These are phyloP conservation scores for Tympanopsis confertula DNA, from an alignment of 2,329 filamentous ascomycete species.

Conservation along the genomic window DNA sequence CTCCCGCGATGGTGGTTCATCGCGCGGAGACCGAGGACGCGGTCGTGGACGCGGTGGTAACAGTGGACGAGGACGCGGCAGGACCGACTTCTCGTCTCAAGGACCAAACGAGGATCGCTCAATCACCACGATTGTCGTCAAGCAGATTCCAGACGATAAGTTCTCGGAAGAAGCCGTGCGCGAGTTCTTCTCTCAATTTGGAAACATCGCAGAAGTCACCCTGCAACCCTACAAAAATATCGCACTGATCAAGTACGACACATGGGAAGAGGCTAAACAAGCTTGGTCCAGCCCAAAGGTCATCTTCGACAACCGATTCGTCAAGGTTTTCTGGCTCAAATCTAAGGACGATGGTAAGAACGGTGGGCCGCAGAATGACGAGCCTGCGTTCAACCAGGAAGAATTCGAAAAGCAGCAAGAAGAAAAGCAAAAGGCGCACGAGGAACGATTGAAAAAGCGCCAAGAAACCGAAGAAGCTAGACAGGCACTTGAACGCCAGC, in stretches of 20 bases:
- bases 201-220: slow-evolving; percentile 38
- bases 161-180: slow-evolving; percentile 38
- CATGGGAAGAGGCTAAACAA: slow-evolving; percentile 33
- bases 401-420: slow-evolving; percentile 40
- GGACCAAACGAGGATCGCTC: slow-evolving; percentile 38
- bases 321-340: slow-evolving; percentile 53
- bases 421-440: slow-evolving; percentile 41
- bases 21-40: not conserved
- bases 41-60: not conserved
- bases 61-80: slow-evolving; percentile 24
- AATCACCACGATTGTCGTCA: slow-evolving; percentile 43
- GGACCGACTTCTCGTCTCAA: slow-evolving; percentile 38
- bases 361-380: slow-evolving; percentile 16
- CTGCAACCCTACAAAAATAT: slow-evolving; percentile 39
- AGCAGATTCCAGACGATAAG: slow-evolving; percentile 47
- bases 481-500: slow-evolving; percentile 38
- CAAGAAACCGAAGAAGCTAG: slow-evolving; percentile 37
- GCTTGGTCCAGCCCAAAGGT: slow-evolving; percentile 50
- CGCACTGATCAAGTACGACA: slow-evolving; percentile 40
- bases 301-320: slow-evolving; percentile 52
- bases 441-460: slow-evolving; percentile 36
- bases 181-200: slow-evolving; percentile 46
- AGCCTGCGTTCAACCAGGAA: slow-evolving; percentile 36
- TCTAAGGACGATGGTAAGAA: slow-evolving; percentile 15
- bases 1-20: no score